These are phyloP conservation scores for Antarctomyces pellizariae DNA, from an alignment of 495 filamentous ascomycete species.

Conservation along the genomic window DNA sequence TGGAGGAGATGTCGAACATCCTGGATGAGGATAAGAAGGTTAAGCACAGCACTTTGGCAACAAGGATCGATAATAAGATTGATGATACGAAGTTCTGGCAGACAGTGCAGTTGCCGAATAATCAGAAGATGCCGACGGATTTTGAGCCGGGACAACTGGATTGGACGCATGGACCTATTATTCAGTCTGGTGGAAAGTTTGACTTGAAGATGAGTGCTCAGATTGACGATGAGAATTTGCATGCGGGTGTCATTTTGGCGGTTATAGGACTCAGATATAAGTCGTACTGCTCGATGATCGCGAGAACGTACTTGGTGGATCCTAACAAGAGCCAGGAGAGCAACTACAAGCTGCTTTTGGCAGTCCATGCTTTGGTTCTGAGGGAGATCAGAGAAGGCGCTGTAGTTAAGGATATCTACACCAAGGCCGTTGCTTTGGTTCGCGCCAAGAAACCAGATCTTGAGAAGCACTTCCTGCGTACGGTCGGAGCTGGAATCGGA, in stretches of 20 bases:
- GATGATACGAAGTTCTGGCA: slow-evolving; percentile 86
- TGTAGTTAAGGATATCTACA: slow-evolving; percentile 71
- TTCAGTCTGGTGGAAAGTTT: slow-evolving; percentile 90
- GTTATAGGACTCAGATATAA: slow-evolving; percentile 84
- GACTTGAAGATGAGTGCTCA: slow-evolving; percentile 58
- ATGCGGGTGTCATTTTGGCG: slow-evolving; percentile 77
- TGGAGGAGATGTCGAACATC: slow-evolving; percentile 90
- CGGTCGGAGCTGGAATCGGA: slow-evolving; percentile 71
- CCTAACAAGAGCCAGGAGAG: slow-evolving; percentile 85
- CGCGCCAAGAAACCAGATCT: slow-evolving; percentile 81
- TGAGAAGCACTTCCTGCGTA: slow-evolving; percentile 80
- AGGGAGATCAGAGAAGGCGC: slow-evolving; percentile 79
- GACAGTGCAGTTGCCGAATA: slow-evolving; percentile 37
- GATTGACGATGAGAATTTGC: slow-evolving; percentile 64
- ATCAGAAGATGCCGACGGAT: slow-evolving; percentile 57
- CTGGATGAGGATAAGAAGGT: slow-evolving; percentile 93
- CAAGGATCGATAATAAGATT: slow-evolving; percentile 72
- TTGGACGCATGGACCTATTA: slow-evolving; percentile 74
- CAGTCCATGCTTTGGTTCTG: slow-evolving; percentile 64
- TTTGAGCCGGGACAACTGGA: slow-evolving; percentile 85
- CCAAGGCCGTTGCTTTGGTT: slow-evolving; percentile 55
- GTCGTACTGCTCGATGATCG: slow-evolving; percentile 76
- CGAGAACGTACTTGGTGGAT: slow-evolving; percentile 84
- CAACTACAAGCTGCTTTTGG: slow-evolving; percentile 82
- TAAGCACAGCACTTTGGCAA: slow-evolving; percentile 59